Percentiles rank a stretch among this genome's conserved stretches.
These are phyloP conservation scores for Fusarium chlamydosporum DNA, from an alignment of 2,329 filamentous ascomycete genomes.

Conservation along the genomic window DNA sequence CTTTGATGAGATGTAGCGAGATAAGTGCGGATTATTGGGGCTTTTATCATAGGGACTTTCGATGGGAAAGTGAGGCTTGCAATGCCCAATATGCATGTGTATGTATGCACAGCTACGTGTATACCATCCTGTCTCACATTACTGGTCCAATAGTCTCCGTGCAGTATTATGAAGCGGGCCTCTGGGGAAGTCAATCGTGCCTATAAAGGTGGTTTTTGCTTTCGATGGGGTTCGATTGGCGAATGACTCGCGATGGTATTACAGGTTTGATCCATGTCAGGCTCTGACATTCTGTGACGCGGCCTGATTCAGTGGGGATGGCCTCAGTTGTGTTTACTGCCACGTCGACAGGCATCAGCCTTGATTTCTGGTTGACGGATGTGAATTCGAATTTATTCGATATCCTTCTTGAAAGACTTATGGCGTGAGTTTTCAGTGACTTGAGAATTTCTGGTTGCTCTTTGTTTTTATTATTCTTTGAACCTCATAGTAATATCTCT, in stretches of 20 bases:
- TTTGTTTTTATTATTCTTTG: background rate
- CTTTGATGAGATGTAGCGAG: background rate
- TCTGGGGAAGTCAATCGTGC: background rate
- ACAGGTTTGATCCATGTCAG: slow-evolving; percentile 19
- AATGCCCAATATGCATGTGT: slow-evolving; percentile 8
- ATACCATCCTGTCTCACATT: slow-evolving; percentile 1
- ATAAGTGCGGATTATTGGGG: rapidly evolving
- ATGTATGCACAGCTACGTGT: slow-evolving; percentile 31
- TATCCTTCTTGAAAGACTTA: background rate
- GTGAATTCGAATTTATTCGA: background rate
- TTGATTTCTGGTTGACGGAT: background rate
- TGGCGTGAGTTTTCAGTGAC: background rate
- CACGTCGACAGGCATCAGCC: slow-evolving; percentile 20
- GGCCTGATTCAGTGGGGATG: slow-evolving; percentile 27
- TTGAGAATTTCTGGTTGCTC: background rate
- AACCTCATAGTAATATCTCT: no score
- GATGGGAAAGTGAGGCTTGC: slow-evolving; percentile 5
- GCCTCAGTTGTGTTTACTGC: slow-evolving; percentile 34
- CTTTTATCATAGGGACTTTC: background rate
- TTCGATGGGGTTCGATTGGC: slow-evolving; percentile 5
- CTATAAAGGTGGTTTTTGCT: background rate
- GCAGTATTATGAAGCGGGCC: background rate
- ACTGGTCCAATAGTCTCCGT: slow-evolving; percentile 16
- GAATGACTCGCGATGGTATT: background rate
- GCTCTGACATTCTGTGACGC: slow-evolving; percentile 15